Conservation (phyloP, 2,329 filamentous ascomycete genomes). For the Aspergillus ibericus region DNA sequence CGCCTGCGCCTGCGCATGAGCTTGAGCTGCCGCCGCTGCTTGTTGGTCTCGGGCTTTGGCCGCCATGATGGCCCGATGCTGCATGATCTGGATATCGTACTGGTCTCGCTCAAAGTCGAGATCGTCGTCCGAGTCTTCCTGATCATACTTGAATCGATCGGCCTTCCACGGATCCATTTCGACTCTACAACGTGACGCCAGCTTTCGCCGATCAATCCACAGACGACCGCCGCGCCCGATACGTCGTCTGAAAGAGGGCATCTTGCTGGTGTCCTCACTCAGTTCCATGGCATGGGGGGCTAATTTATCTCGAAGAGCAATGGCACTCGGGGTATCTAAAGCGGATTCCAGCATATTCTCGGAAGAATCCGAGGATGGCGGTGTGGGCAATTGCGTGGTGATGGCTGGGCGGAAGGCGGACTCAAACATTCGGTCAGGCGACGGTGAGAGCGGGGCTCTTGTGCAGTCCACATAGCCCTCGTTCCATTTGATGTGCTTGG, state of each 20-base stretch:
- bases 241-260: slow-evolving; percentile 76
- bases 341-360: slow-evolving; percentile 43
- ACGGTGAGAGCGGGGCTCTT: slow-evolving; percentile 77
- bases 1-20: slow-evolving; percentile 45
- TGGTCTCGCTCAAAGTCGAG: slow-evolving; percentile 75
- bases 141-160: slow-evolving; percentile 84
- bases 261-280: slow-evolving; percentile 45
- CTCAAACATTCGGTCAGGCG: slow-evolving; percentile 63
- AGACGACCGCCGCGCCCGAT: slow-evolving; percentile 80
- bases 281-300: slow-evolving; percentile 44
- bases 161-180: slow-evolving; percentile 50
- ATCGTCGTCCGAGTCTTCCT: slow-evolving; percentile 77
- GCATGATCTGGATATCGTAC: slow-evolving; percentile 57
- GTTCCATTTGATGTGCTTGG: slow-evolving; percentile 91
- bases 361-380: slow-evolving; percentile 50
- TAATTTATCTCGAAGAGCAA: slow-evolving; percentile 39
- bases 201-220: slow-evolving; percentile 81
- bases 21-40: slow-evolving; percentile 44
- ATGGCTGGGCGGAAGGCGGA: slow-evolving; percentile 66
- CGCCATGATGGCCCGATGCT: slow-evolving; percentile 54
- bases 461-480: slow-evolving; percentile 85
- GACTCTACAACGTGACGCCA: slow-evolving; percentile 56
- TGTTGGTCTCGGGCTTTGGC: slow-evolving; percentile 45
- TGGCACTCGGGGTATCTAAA: slow-evolving; percentile 34
- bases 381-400: slow-evolving; percentile 64